Evolutionary conservation across 345 rosid species (phyloP).

Genomic region (Citrus sinensis): DVS_A1.0 CM039168.1:28545501-28546000

Average conservation of each 20-base stretch:
- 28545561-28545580: background rate
- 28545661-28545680: background rate
- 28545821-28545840: background rate
- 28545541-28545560: background rate
- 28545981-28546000: constrained; percentile 13
- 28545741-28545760: constrained; percentile 16
- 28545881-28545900: background rate
- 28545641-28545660: constrained; percentile 21
- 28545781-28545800: background rate
- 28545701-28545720: background rate
- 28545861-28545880: background rate
- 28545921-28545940: background rate
- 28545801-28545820: background rate
- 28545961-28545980: constrained; percentile 7
- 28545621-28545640: constrained; percentile 13
- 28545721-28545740: background rate
- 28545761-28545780: constrained; percentile 13
- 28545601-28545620: background rate
- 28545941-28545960: constrained; percentile 22
- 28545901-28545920: background rate
- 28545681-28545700: background rate
- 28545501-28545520: background rate
- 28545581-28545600: background rate
- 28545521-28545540: background rate
- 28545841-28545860: background rate